Conservation (phyloP, 768 basidiomycete species). For the Russula sp. region DNA sequence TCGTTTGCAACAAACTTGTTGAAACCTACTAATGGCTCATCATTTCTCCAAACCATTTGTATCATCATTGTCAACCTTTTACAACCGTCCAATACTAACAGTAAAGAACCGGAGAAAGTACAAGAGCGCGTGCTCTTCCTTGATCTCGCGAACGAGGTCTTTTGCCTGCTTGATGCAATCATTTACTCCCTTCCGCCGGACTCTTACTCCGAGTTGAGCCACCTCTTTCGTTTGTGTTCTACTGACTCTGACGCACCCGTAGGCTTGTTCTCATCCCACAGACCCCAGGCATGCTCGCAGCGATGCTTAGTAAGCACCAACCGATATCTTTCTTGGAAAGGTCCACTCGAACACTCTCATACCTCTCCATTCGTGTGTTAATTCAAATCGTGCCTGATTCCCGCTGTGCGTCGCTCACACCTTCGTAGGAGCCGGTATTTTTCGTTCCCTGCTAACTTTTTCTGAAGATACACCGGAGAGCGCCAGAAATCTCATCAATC, state of each 20-base stretch:
- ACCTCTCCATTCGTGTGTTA: constrained; percentile 38
- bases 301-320: constrained; percentile 46
- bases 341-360: constrained; percentile 36
- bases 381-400: constrained; percentile 48
- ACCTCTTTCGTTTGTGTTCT: neutral
- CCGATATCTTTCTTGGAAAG: constrained; percentile 43
- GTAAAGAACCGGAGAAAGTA: neutral
- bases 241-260: constrained; percentile 27
- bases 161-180: constrained; percentile 15
- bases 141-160: constrained; percentile 15
- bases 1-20: constrained; percentile 14
- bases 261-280: constrained; percentile 35
- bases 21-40: constrained; percentile 2
- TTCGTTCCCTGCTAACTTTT: constrained; percentile 24
- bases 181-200: constrained; percentile 14
- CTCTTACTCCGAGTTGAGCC: constrained; percentile 13
- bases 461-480: constrained; percentile 17
- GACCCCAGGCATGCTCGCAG: constrained; percentile 38
- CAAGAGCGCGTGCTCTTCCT: neutral
- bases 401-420: neutral
- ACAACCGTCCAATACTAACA: constrained; percentile 11
- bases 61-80: constrained; percentile 12
- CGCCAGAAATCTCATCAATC: constrained; percentile 19
- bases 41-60: constrained; percentile 17
- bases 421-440: constrained; percentile 3